Evolutionary conservation across 2,329 filamentous ascomycete genomes (phyloP).

Genomic region (Fusarium sp.): DNA sequence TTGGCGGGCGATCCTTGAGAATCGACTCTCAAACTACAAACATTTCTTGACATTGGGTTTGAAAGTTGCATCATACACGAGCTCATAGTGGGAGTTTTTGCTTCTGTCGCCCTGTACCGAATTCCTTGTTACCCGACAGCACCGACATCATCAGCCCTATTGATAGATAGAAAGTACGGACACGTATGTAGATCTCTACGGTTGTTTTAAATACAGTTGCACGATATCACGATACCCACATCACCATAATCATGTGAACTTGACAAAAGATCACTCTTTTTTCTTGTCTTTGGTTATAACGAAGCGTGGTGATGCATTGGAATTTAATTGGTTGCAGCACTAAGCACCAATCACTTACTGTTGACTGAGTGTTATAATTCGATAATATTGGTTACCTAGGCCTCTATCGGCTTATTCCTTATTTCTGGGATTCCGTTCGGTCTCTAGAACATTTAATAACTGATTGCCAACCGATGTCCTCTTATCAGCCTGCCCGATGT

Average conservation of each 20-base stretch:
- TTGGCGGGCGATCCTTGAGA: neutral
- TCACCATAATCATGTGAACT: conserved; percentile 20
- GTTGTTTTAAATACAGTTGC: neutral
- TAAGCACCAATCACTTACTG: neutral
- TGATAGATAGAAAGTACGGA: neutral
- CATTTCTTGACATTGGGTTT: neutral
- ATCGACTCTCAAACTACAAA: neutral
- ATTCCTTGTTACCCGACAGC: neutral
- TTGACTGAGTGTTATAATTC: neutral
- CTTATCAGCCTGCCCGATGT: neutral
- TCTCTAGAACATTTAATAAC: neutral
- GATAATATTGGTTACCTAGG: neutral
- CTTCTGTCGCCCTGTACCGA: neutral
- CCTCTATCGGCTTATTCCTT: neutral
- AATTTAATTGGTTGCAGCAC: conserved; percentile 11
- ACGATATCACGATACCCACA: conserved; percentile 6
- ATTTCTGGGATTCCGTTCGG: neutral
- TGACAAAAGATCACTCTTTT: neutral
- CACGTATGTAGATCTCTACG: neutral
- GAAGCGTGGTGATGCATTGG: conserved; percentile 10
- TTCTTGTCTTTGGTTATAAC: neutral
- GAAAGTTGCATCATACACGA: conserved; percentile 1
- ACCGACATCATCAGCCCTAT: neutral
- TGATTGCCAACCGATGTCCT: neutral
- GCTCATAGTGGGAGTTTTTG: neutral